Evolutionary conservation across 2,329 filamentous ascomycete species (phyloP), one percentile per base, ranked within the genome.

Genomic region (Sarocladium brachiariae): DNA sequence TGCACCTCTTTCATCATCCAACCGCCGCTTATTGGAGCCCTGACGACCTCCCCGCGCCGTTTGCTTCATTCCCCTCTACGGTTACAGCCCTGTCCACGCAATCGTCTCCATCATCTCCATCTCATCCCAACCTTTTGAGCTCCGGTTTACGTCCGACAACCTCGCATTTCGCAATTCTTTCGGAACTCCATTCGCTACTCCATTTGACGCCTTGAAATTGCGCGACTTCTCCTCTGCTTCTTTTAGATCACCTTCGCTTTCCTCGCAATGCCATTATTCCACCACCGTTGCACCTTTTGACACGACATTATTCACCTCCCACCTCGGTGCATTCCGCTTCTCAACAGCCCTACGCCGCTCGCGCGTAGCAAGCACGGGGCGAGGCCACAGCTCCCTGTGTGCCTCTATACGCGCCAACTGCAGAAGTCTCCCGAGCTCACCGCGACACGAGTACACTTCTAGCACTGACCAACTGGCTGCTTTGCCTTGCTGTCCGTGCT

Each of bases 1-100:
- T 47, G 43, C 27, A 18, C 14, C 27, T 47, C 43, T 47, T 47
- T 47, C 43, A 47, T 47, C 43, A 47, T 47, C 43, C 43, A 47
- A n/a, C 39, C 23, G 39, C 39, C n/a, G n/a, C n/a, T n/a, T n/a
- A n/a, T n/a, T n/a, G n/a, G n/a, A n/a, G n/a, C n/a, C n/a, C n/a
- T n/a, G n/a, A n/a, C 9, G 7, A 9, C 9, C 4, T 3, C 25
- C 24, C 43, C 24, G 25, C 16, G 24, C 43, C 16, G 16, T 33
- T 31, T 35, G 11, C 14, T n/a, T n/a, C 21, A n/a, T n/a, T n/a
- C 11, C 21, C 24, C 39, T 45, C 39, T 41, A 25, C 39, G 23
- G n/a, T 9, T 18, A 9, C 39, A 9, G 10, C 16, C 9, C 24
- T 16, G 43, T 47, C 24, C 43, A 33, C 43, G 43, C 43, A 47